Evolutionary conservation across 371 early-diverging fungal species (phyloP).

Genomic region (Syncephalis fuscata): DNA sequence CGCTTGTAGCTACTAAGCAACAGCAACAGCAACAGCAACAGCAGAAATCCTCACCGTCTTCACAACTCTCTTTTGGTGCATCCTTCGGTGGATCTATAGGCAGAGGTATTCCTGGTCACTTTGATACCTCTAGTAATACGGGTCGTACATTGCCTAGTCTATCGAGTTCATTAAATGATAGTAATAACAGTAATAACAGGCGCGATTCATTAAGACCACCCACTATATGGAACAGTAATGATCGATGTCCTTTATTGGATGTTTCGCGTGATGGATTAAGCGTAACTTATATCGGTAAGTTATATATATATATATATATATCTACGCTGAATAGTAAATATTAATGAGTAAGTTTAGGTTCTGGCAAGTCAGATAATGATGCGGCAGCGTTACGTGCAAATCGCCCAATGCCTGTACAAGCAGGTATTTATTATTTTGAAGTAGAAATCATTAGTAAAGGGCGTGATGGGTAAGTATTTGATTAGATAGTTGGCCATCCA

Average conservation of each 20-base stretch:
- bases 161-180: not conserved
- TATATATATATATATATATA: not conserved
- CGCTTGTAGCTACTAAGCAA: conserved; percentile 1
- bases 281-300: conserved; percentile 35
- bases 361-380: conserved; percentile 60
- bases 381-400: conserved; percentile 76
- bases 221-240: conserved; percentile 37
- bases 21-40: too few species aligned
- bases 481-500: not conserved
- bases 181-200: not conserved
- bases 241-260: conserved; percentile 35
- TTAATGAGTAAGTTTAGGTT: conserved; percentile 25
- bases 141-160: too few species aligned
- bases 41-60: too few species aligned
- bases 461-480: conserved; percentile 49
- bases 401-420: conserved; percentile 63
- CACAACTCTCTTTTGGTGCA: too few species aligned
- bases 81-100: too few species aligned
- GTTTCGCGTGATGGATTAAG: conserved; percentile 30
- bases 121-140: too few species aligned
- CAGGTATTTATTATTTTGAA: conserved; percentile 87
- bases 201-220: conserved; percentile 18
- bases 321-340: conserved; percentile 1
- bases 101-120: too few species aligned
- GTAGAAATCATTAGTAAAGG: conserved; percentile 73